Conservation (phyloP, 2,329 filamentous ascomycete species). For the Cladorrhinum sp. region DNA sequence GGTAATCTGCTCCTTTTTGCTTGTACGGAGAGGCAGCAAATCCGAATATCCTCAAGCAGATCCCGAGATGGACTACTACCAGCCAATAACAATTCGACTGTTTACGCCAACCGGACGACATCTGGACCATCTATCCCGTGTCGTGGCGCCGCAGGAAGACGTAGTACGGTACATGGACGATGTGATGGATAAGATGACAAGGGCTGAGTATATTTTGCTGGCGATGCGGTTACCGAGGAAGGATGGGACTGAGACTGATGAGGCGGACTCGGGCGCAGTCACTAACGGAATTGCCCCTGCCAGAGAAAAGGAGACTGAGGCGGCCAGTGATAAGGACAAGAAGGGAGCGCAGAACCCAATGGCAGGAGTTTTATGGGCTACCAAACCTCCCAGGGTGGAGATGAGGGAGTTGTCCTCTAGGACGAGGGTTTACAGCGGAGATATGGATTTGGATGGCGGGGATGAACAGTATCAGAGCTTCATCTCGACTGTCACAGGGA, state of each 20-base stretch:
- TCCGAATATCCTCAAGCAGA: constrained; percentile 61
- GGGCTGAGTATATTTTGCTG: constrained; percentile 63
- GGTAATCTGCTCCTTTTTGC: constrained; percentile 71
- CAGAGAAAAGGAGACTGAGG: constrained; percentile 5
- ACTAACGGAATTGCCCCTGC: constrained; percentile 5
- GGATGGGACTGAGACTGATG: constrained; percentile 28
- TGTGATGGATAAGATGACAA: constrained; percentile 66
- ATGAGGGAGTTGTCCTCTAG: constrained; percentile 21
- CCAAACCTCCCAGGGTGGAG: constrained; percentile 29
- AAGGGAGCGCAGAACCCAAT: constrained; percentile 12
- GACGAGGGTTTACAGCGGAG: constrained; percentile 14
- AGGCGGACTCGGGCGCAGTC: constrained; percentile 19
- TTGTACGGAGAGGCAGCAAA: constrained; percentile 69
- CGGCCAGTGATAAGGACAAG: neutral
- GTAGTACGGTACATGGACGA: constrained; percentile 67
- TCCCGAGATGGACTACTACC: constrained; percentile 67
- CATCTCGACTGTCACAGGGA: constrained; percentile 38
- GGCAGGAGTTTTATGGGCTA: constrained; percentile 35
- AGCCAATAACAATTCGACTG: constrained; percentile 66
- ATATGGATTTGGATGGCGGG: constrained; percentile 31
- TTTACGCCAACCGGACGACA: constrained; percentile 52
- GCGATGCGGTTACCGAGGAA: constrained; percentile 62
- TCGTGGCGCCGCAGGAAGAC: constrained; percentile 61
- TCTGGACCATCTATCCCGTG: constrained; percentile 58
- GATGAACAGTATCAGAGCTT: constrained; percentile 48